These are phyloP conservation scores for Ogataea angusta DNA, from an alignment of 805 yeast genomes.

Conservation along the genomic window DNA sequence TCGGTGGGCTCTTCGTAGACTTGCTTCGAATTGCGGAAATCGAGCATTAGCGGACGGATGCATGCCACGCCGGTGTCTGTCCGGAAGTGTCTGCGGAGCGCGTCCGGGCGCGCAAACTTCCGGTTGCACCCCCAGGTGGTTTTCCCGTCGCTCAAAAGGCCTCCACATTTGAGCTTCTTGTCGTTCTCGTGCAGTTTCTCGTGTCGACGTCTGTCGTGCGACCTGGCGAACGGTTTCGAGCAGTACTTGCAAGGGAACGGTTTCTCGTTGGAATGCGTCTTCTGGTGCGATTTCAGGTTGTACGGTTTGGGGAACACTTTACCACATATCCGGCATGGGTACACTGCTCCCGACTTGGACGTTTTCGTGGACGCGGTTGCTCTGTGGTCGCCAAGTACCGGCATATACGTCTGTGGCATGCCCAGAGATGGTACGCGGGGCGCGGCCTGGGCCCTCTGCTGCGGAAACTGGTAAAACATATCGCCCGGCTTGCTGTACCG, in stretches of 20 bases:
- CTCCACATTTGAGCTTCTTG: conserved; percentile 66
- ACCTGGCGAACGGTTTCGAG: conserved; percentile 67
- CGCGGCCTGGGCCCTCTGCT: background rate
- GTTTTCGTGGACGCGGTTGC: background rate
- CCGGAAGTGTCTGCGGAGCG: conserved; percentile 69
- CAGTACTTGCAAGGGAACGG: conserved; percentile 68
- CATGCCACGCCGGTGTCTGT: conserved; percentile 75
- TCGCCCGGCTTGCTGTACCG: background rate
- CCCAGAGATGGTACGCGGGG: background rate
- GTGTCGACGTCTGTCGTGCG: conserved; percentile 75
- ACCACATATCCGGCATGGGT: conserved; percentile 42
- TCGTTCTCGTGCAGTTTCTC: conserved; percentile 73
- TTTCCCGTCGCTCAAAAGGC: conserved; percentile 51
- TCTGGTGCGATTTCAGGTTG: conserved; percentile 48
- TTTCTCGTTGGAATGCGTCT: conserved; percentile 59
- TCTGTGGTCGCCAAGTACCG: background rate
- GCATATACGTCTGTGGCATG: background rate
- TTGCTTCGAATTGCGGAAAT: conserved; percentile 33
- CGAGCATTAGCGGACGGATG: conserved; percentile 61
- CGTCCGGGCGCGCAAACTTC: conserved; percentile 74
- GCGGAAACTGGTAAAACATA: background rate
- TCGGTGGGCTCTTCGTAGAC: background rate
- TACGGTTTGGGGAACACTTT: conserved; percentile 47
- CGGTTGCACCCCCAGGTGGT: conserved; percentile 76
- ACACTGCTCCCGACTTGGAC: conserved; percentile 15